Evolutionary conservation across 331 rosid species (phyloP).

Genomic region (Acacia pycnantha): DNA sequence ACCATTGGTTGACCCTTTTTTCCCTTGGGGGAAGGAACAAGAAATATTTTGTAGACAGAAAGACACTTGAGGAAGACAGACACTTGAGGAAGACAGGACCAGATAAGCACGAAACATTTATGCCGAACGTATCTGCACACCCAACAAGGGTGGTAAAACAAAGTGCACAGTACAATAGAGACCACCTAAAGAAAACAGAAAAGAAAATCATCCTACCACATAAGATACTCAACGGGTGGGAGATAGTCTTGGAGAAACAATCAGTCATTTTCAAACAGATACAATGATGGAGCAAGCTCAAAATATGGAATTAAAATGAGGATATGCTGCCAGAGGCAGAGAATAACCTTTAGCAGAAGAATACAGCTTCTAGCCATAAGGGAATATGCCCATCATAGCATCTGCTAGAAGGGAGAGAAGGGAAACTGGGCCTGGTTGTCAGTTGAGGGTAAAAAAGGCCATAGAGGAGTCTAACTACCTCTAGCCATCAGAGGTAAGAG

Average conservation of each 20-base stretch:
- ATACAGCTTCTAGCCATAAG: neutral
- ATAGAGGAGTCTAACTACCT: neutral
- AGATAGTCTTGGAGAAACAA: neutral
- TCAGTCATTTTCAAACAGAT: neutral
- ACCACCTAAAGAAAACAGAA: neutral
- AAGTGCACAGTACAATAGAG: neutral
- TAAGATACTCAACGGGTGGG: neutral
- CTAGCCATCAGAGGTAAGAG: neutral
- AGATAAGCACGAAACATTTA: neutral
- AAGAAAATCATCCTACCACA: neutral
- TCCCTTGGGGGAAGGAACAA: too few species aligned
- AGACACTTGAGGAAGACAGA: neutral
- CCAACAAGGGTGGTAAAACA: neutral
- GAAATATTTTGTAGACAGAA: neutral
- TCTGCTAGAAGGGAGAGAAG: neutral
- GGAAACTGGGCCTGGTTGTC: neutral
- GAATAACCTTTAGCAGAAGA: neutral
- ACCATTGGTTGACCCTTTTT: too few species aligned
- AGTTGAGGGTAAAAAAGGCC: neutral
- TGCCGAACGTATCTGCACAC: neutral
- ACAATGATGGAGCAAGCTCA: neutral
- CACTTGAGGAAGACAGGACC: neutral
- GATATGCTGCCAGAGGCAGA: neutral
- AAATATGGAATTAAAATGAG: neutral
- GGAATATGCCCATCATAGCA: neutral